phyloP scores from a whole-genome alignment of 2,329 filamentous ascomycete genomes.

The Mycosphaerella arachidis region DNA sequence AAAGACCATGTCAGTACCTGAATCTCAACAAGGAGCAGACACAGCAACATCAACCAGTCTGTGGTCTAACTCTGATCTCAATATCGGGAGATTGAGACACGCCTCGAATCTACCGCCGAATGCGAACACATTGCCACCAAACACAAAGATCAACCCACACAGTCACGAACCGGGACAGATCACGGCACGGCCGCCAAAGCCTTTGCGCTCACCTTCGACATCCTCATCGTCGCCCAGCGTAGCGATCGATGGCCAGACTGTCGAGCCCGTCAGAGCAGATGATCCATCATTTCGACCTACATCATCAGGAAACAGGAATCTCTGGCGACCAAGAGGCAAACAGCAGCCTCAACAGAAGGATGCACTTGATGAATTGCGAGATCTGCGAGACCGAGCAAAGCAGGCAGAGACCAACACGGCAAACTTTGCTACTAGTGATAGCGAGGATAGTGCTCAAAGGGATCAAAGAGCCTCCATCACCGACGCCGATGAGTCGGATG shows the following conservation, averaged over 20 bases:
- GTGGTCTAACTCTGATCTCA: conserved; percentile 19
- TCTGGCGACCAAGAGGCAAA: conserved; percentile 17
- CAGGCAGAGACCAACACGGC: background rate
- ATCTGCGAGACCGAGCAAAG: conserved; percentile 24
- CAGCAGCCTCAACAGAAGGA: conserved; percentile 19
- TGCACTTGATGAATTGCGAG: conserved; percentile 29
- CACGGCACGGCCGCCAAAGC: conserved; percentile 7
- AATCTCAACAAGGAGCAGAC: conserved; percentile 10
- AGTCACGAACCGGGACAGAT: background rate
- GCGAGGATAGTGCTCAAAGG: background rate
- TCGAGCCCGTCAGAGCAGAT: conserved; percentile 24
- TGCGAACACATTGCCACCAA: background rate
- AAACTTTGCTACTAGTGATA: background rate
- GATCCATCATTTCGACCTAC: conserved; percentile 18
- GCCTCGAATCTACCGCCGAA: conserved; percentile 14
- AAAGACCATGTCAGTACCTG: conserved; percentile 27
- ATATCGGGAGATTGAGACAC: conserved; percentile 8
- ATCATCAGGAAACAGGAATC: conserved; percentile 6
- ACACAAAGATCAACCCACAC: background rate
- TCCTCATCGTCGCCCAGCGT: conserved; percentile 24
- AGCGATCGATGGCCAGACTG: conserved; percentile 28
- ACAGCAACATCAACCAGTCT: conserved; percentile 17
- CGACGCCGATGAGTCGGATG: background rate
- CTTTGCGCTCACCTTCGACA: conserved; percentile 29
- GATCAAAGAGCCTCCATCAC: background rate